These are phyloP conservation scores for Dryadomyces quercivorus DNA, from an alignment of 2,329 filamentous ascomycete genomes.

Conservation along the genomic window DNA sequence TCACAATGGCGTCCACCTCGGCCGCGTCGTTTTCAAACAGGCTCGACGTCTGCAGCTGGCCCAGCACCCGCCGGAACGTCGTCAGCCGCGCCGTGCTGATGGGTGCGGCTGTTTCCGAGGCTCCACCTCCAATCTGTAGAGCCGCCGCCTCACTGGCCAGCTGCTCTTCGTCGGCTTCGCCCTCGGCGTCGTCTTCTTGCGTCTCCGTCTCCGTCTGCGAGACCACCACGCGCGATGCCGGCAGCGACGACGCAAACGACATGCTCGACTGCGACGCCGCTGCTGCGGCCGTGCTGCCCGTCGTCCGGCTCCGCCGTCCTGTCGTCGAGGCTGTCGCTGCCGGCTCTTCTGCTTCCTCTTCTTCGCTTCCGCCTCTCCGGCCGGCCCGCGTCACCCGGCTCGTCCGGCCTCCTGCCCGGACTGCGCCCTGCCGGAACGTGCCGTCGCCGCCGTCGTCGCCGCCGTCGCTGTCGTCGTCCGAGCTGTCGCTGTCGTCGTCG, in stretches of 20 bases:
- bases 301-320: conserved; percentile 23
- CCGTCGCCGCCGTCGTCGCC: conserved; percentile 9
- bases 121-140: conserved; percentile 20
- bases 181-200: conserved; percentile 14
- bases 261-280: conserved; percentile 39
- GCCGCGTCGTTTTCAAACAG: conserved; percentile 85
- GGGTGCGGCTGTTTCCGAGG: conserved; percentile 19
- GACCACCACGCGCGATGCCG: conserved; percentile 54
- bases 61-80: conserved; percentile 69
- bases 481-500: conserved; percentile 48
- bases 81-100: conserved; percentile 53
- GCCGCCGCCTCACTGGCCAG: conserved; percentile 29
- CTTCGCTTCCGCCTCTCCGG: conserved; percentile 18
- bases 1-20: conserved; percentile 59
- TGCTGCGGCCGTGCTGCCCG: conserved; percentile 11
- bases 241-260: conserved; percentile 70
- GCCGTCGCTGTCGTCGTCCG: conserved; percentile 19
- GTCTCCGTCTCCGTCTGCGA: conserved; percentile 11
- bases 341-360: conserved; percentile 14
- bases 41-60: conserved; percentile 60
- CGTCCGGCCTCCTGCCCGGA: conserved; percentile 18
- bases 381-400: conserved; percentile 15
- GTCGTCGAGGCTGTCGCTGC: conserved; percentile 18
- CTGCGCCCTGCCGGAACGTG: conserved; percentile 33
- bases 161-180: conserved; percentile 29